Evolutionary conservation across 2,329 filamentous ascomycete species (phyloP).

Genomic region (Ophiostoma sp.): DNA sequence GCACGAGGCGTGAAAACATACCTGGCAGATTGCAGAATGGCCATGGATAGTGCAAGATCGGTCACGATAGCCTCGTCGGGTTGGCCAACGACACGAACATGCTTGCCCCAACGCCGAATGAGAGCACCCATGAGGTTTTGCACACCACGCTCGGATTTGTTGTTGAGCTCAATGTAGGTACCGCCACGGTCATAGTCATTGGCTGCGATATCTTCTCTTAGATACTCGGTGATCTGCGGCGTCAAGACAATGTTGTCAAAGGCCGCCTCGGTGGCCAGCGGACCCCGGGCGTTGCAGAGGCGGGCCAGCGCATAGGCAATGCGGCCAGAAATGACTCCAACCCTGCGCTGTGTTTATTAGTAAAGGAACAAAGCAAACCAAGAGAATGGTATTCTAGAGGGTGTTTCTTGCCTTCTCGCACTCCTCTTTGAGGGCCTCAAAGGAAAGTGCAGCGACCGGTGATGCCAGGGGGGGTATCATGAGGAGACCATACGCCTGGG

Average conservation of each 20-base stretch:
- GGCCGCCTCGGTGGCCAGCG: constrained; percentile 6
- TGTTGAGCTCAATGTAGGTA: background rate
- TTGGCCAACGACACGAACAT: constrained; percentile 31
- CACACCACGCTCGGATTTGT: constrained; percentile 12
- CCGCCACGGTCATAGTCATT: background rate
- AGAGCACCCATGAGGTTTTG: constrained; percentile 15
- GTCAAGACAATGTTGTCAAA: constrained; percentile 13
- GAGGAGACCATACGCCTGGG: constrained; percentile 9
- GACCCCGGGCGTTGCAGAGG: background rate
- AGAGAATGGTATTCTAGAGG: background rate
- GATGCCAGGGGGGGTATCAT: background rate
- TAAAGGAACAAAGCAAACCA: background rate
- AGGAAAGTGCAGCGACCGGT: background rate
- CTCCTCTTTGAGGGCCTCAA: background rate
- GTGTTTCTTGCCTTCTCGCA: constrained; percentile 3
- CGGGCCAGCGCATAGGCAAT: constrained; percentile 10
- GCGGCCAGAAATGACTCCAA: constrained; percentile 9
- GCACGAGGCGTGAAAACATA: background rate
- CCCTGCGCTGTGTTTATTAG: constrained; percentile 9
- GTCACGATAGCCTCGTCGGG: constrained; percentile 13
- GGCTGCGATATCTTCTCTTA: background rate
- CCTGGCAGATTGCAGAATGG: background rate
- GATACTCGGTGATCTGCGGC: background rate
- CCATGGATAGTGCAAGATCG: background rate
- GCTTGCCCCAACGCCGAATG: background rate